Evolutionary conservation across 2,329 filamentous ascomycete genomes (phyloP), one percentile per base, ranked within the genome.

Genomic region (Xylariaceae sp.): DNA sequence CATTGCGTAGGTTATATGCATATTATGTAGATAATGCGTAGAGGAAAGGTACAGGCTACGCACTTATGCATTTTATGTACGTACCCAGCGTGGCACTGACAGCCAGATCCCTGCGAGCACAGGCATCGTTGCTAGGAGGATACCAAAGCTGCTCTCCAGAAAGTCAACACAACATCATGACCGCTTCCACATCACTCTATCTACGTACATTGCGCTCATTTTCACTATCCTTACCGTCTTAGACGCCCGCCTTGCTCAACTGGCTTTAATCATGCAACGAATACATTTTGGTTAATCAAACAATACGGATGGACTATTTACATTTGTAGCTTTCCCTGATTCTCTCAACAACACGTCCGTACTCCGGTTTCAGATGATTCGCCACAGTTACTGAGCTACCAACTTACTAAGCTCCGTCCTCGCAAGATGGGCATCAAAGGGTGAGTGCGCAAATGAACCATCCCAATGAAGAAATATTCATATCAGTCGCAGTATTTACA

Each of bases 401-500:
- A 34, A 15, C 32, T 10, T 34, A 34, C 10, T 15, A 15, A 34
- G 32, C 32, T 34, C 13, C 3, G 13, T 15, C 32, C 32, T 16
- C 36, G 7, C 58, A 61, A 58, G 13, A 86, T 86, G 83, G 83
- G 83, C n/a, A 86, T 86, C 68, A 84, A 83, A 74, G 82, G 82
- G 81, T 84, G 68, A 51, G 68, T n/a, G 21, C 41, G 15, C 41
- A 26, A 32, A 45, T 49, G 30, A 19, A 15, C 40, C 36, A 21
- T 22, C 9, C 32, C 2, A 32, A 47, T 30, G 18, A 45, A 12
- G 3, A 21, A 47, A 36, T 29, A 34, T 36, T 51, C 15, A 55
- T 10, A 53, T 48, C n/a, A 22, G 21, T 32, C 47, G 19, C 53
- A 96, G 92, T 15, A 89, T 99, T 50, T 94, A 96, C 72, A 87